Base-by-base conservation (phyloP, 179 eudicot species). In the Gypsophila paniculata region DNA sequence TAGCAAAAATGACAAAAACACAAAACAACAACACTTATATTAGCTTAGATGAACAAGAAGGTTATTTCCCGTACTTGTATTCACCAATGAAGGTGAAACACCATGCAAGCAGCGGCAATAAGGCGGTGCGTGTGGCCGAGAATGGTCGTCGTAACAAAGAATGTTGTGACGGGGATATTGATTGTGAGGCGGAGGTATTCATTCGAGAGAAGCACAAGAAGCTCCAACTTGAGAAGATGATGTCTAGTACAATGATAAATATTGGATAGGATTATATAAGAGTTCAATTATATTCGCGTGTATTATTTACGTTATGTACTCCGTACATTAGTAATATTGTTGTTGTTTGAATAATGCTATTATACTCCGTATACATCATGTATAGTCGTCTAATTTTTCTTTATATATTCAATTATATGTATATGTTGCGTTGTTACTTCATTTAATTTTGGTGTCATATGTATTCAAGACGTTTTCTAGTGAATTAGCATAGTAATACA, bases 171-270 rank as follows among this genome's bases (percentile, higher is more conserved):
- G 82, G 78, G 3, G 79, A 79, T 34, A 29, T 79, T 38, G 18
- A 79, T 61, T 79, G 78, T 32, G 78, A 79, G 52, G 82, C 82
- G 5, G 82, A 75, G 65, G 57, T 60, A n/a, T 79, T 75, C 64
- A 79, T 79, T 52, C 32, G 76, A 26, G 61, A 75, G 29, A 72
- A 66, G 26, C 79, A 61, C 51, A 67, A 44, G 76, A 61, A 66
- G 55, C 61, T 52, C 19, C 0, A 17, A 5, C 21, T 52, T 52
- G 14, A 52, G 8, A 52, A 52, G 57, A 52, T n/a, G 8, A 15
- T 52, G 21, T 51, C 54, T 42, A 36, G 7, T 13, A 48, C 52
- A 48, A 48, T 48, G 52, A 51, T 51, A 12, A 52, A 52, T 52
- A 52, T 52, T 17, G 57, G 57, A 52, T 52, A n/a, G 17, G 8